A percentile compares a stretch with the other conserved stretches of the same genome.
phyloP scores from a whole-genome alignment of 257 asterid genomes.

The Primulina tabacum region DNA sequence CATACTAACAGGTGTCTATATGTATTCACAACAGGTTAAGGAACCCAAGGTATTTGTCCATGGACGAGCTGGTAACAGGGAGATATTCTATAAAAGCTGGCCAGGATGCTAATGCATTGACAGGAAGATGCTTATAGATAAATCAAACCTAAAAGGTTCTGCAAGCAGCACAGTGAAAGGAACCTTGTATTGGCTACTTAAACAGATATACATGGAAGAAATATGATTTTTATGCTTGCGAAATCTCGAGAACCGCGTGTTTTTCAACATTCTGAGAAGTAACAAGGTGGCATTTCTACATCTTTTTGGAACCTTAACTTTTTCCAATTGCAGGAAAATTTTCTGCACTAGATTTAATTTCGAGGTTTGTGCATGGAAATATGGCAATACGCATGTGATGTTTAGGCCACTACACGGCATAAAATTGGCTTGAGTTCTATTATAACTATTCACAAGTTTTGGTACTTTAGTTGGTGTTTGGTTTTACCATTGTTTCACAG shows the following conservation, averaged over 20 bases:
- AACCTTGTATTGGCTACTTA: not conserved
- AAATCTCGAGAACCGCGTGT: not conserved
- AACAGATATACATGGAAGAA: not conserved
- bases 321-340: no score
- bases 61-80: slow-evolving; percentile 47
- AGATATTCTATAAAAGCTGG: slow-evolving; percentile 52
- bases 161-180: not conserved
- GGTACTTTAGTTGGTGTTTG: no score
- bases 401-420: no score
- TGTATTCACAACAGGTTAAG: slow-evolving; percentile 42
- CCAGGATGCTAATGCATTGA: slow-evolving; percentile 53
- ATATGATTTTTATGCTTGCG: not conserved
- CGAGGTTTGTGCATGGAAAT: not conserved
- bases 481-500: no score
- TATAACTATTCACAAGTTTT: no score
- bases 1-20: slow-evolving; percentile 11
- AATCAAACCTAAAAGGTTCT: not conserved
- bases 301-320: not conserved
- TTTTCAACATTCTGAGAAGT: not conserved
- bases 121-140: slow-evolving; percentile 15
- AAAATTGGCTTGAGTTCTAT: no score
- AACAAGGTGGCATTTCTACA: not conserved
- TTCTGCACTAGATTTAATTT: no score
- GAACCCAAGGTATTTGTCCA: slow-evolving; percentile 63
- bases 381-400: not conserved